phyloP scores from a whole-genome alignment of 345 rosid species.

The Durio zibethinus region DNA sequence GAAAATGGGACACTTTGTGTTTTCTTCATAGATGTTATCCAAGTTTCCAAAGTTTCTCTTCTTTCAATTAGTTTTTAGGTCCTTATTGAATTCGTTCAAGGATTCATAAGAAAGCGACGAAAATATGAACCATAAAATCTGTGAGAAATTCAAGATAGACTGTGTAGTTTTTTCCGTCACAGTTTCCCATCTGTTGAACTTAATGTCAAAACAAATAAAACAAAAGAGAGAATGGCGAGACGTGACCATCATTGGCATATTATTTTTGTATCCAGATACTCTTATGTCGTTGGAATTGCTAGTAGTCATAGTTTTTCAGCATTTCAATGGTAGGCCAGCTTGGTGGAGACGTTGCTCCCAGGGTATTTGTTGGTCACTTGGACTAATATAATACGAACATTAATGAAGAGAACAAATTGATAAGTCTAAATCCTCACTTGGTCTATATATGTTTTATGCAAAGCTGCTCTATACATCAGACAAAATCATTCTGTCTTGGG shows the following conservation, averaged over 20 bases:
- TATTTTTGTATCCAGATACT: not conserved
- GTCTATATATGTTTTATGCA: not conserved
- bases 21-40: not conserved
- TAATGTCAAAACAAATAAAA: not conserved
- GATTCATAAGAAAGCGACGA: not conserved
- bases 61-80: not conserved
- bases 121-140: constrained; percentile 9
- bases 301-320: not conserved
- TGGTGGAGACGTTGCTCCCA: constrained; percentile 3
- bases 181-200: not conserved
- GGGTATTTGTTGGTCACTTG: not conserved
- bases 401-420: not conserved
- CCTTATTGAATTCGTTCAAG: not conserved
- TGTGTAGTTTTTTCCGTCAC: not conserved
- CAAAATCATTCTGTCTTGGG: not conserved
- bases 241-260: not conserved
- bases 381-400: not conserved
- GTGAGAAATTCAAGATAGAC: constrained; percentile 1
- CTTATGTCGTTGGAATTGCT: not conserved
- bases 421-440: not conserved
- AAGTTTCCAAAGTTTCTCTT: constrained; percentile 15
- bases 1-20: not conserved
- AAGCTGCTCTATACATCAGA: not conserved
- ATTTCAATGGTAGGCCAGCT: not conserved
- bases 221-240: not conserved